Evolutionary conservation across 495 filamentous ascomycete genomes (phyloP).

Genomic region (Podospora australis): DNA sequence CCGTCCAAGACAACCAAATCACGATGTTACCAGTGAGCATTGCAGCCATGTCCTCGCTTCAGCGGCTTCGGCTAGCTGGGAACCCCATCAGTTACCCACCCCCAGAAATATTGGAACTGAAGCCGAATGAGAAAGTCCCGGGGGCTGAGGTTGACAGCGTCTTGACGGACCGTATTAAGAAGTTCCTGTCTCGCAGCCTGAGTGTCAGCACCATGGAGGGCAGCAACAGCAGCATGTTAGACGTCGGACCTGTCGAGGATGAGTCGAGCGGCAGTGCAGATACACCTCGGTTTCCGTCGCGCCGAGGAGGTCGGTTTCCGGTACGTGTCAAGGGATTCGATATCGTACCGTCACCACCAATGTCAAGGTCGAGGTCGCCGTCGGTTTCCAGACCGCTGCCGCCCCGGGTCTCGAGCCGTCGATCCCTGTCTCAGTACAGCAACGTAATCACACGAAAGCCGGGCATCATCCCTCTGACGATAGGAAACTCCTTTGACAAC

Average conservation of each 20-base stretch:
- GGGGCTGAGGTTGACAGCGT: conserved; percentile 48
- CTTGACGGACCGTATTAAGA: conserved; percentile 68
- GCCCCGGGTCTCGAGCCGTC: conserved; percentile 55
- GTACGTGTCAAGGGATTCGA: conserved; percentile 60
- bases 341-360: conserved; percentile 9
- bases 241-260: conserved; percentile 40
- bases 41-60: conserved; percentile 76
- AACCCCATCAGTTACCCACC: conserved; percentile 70
- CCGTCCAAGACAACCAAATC: conserved; percentile 75
- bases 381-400: conserved; percentile 57
- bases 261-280: conserved; percentile 58
- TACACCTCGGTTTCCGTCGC: conserved; percentile 61
- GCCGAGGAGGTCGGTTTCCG: conserved; percentile 69
- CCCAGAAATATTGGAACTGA: conserved; percentile 46
- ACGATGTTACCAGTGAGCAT: conserved; percentile 69
- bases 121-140: conserved; percentile 34
- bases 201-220: conserved; percentile 48
- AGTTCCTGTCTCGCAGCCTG: conserved; percentile 54
- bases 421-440: conserved; percentile 63
- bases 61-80: conserved; percentile 73
- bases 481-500: conserved; percentile 60
- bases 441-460: conserved; percentile 49
- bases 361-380: conserved; percentile 14
- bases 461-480: conserved; percentile 56
- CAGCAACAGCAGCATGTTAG: too few species aligned